Evolutionary conservation across 2,329 filamentous ascomycete genomes (phyloP).

Genomic region (Ciborinia camelliae): DNA sequence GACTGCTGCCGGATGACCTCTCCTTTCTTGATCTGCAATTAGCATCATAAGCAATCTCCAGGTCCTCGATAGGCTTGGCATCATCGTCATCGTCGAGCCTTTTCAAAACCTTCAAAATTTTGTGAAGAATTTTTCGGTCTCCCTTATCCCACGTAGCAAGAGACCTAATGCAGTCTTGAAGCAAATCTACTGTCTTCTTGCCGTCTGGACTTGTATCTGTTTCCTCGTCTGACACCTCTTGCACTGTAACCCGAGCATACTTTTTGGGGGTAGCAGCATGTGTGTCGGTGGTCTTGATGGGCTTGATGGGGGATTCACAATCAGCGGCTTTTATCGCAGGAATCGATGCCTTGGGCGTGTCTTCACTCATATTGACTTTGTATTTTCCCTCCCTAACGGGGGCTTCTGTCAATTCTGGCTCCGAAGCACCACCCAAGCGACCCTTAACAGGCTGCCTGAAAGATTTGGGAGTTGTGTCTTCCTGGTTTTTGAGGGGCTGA

Average conservation of each 20-base stretch:
- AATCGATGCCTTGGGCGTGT: background rate
- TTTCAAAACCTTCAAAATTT: slow-evolving; percentile 28
- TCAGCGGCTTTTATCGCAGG: background rate
- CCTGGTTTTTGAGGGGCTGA: background rate
- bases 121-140: slow-evolving; percentile 24
- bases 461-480: background rate
- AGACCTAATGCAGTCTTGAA: slow-evolving; percentile 22
- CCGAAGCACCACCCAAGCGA: background rate
- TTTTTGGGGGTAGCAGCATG: background rate
- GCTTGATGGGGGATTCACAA: background rate
- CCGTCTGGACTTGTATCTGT: background rate
- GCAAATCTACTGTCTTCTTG: slow-evolving; percentile 1
- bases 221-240: background rate
- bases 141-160: slow-evolving; percentile 25
- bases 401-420: background rate
- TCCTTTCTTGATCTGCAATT: background rate
- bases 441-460: background rate
- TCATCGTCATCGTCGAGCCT: slow-evolving; percentile 17
- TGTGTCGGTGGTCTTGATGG: background rate
- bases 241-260: background rate
- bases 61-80: background rate
- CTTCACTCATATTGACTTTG: background rate
- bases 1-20: background rate
- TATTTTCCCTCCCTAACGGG: background rate
- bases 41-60: background rate